A percentile compares a stretch with the other conserved stretches of the same genome.
phyloP scores from a whole-genome alignment of 371 early-diverging fungal genomes.

The Circinella umbellata region DNA sequence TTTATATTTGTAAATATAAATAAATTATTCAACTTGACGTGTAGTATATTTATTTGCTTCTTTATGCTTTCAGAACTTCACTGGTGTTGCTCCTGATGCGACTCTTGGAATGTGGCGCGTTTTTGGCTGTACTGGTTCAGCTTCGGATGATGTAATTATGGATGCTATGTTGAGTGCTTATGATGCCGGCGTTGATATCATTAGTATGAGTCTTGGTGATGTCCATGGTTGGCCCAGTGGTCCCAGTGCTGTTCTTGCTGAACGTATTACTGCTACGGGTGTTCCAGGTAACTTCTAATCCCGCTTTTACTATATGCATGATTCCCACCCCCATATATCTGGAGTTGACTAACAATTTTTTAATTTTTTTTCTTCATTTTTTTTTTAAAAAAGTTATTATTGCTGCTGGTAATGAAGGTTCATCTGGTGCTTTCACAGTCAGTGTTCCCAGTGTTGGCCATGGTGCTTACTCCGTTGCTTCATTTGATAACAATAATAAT shows the following conservation, averaged over 20 bases:
- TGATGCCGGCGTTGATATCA: slow-evolving; percentile 58
- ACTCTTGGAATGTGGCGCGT: slow-evolving; percentile 61
- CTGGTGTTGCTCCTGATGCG: slow-evolving; percentile 67
- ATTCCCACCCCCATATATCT: not conserved
- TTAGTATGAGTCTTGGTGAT: slow-evolving; percentile 73
- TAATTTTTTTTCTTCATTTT: not conserved
- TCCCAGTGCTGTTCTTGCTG: slow-evolving; percentile 44
- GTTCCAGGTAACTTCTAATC: slow-evolving; percentile 26
- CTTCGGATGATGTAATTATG: slow-evolving; percentile 63
- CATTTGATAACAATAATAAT: slow-evolving; percentile 50
- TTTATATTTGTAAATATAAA: not conserved
- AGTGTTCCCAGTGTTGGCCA: slow-evolving; percentile 52
- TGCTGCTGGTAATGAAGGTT: slow-evolving; percentile 62
- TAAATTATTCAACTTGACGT: too few relatives aligned
- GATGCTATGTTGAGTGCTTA: slow-evolving; percentile 65
- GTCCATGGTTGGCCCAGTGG: slow-evolving; percentile 54
- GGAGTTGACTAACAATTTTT: not conserved
- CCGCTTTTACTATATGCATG: not conserved
- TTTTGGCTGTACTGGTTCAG: slow-evolving; percentile 65
- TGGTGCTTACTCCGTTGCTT: slow-evolving; percentile 59
- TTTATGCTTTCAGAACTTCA: slow-evolving; percentile 36
- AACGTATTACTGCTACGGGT: slow-evolving; percentile 38
- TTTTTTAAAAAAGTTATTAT: slow-evolving; percentile 42
- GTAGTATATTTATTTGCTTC: too few relatives aligned
- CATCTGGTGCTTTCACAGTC: slow-evolving; percentile 45